Base-by-base conservation (phyloP, 1,284 basidiomycete species). In the Cutaneotrichosporon cutaneum region DNA sequence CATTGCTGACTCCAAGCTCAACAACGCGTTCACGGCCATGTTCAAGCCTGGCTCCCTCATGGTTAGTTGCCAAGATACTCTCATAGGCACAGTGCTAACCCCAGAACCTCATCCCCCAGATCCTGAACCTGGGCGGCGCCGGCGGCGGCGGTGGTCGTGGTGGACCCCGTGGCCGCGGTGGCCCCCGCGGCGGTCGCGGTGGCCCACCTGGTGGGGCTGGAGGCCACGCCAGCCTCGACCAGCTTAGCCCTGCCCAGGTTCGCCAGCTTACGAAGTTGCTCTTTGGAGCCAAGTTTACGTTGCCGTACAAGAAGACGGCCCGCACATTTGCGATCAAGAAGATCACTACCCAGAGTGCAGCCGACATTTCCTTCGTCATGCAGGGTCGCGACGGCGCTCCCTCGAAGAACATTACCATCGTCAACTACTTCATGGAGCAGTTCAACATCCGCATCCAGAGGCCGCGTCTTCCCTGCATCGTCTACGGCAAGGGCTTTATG, bases 21-120 rank as follows among this genome's bases (percentile, higher is more conserved):
- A 80, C 68, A 76, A 73, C 22, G 78, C 78, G 1, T 78, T 76
- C 66, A 76, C 76, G 2, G 77, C 78, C 3, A 77, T 81, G 60
- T 66, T 78, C 58, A 64, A 72, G 47, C 64, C 74, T 6, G 79
- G 79, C 5, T 67, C 63, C 39, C 66, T 80, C 14, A 51, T 70
- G 39, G 75, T 77, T 39, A 68, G 74, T 70, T 18, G 13, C 3
- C 14, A 6, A 30, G 11, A 35, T 27, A 48, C 11, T 33, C 13
- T 18, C n/a, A n/a, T 52, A 16, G 6, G 16, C 7, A 8, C 30
- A 36, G 48, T 66, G 50, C 66, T 61, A 22, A 48, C 45, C 13
- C 45, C 57, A 69, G 67, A 60, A 77, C 7, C 68, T 77, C 33
- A 68, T 72, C 21, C 64, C 68, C 11, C 61, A 70, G 39, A 47